Percentiles rank a stretch among this genome's conserved stretches.
These are phyloP conservation scores for Leptomonas seymouri DNA, from an alignment of 208 protist species.

Conservation along the genomic window DNA sequence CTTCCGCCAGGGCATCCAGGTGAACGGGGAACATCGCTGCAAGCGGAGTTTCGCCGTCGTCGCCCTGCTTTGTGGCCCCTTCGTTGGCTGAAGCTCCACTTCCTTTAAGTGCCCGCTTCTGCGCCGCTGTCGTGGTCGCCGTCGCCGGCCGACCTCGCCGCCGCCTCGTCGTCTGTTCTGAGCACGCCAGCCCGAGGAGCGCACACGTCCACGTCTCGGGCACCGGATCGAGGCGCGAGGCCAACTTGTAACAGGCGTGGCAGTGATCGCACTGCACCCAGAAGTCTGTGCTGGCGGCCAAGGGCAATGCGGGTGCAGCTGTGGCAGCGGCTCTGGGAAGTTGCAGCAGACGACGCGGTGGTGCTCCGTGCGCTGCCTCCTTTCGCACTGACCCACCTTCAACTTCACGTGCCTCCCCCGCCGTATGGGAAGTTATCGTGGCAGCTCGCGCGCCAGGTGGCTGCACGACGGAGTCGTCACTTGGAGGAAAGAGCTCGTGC, in stretches of 20 bases:
- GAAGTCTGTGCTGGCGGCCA: slow-evolving; percentile 15
- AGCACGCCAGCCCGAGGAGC: slow-evolving; percentile 37
- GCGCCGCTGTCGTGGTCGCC: not conserved
- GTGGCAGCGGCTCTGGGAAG: not conserved
- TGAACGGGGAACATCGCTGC: not conserved
- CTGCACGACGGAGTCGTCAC: slow-evolving; percentile 7
- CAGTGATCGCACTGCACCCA: slow-evolving; percentile 64
- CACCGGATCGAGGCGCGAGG: slow-evolving; percentile 31
- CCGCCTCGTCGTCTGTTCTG: not conserved
- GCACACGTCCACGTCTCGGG: slow-evolving; percentile 61
- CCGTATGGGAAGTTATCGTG: not conserved
- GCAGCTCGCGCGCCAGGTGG: slow-evolving; percentile 3
- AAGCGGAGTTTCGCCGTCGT: slow-evolving; percentile 16
- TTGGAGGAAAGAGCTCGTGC: slow-evolving; percentile 31
- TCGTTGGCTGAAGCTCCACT: not conserved
- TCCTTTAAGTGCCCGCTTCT: not conserved
- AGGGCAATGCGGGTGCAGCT: not conserved
- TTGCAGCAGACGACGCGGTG: slow-evolving; percentile 15
- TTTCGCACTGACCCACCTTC: not conserved
- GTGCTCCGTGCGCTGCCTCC: not conserved
- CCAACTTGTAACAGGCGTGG: slow-evolving; percentile 43
- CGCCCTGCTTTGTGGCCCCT: not conserved
- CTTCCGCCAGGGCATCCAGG: not conserved
- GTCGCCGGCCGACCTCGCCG: not conserved
- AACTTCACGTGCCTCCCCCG: not conserved